Evolutionary conservation across 176 grass and related monocot species (phyloP).

Genomic region (Bonia amplexicaulis): DNA sequence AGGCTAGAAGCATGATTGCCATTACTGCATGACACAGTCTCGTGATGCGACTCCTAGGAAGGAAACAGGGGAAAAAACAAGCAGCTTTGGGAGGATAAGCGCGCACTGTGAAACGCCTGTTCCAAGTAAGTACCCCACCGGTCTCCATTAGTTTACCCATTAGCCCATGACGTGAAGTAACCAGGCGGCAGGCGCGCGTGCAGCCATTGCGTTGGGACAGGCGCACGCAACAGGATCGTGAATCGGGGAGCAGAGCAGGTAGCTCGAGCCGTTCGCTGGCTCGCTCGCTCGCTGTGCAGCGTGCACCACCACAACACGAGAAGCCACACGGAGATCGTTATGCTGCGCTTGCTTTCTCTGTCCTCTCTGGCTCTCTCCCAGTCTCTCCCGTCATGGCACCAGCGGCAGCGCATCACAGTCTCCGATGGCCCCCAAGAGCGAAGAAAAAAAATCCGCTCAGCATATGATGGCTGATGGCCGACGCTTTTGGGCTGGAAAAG

Average conservation of each 20-base stretch:
- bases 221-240: background rate
- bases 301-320: background rate
- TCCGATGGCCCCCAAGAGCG: background rate
- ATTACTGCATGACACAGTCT: background rate
- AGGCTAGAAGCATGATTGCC: background rate
- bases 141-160: constrained; percentile 1
- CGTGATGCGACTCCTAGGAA: background rate
- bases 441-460: background rate
- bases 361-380: background rate
- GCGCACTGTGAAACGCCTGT: background rate
- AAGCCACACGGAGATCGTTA: constrained; percentile 5
- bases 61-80: background rate
- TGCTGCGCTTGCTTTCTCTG: background rate
- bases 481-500: background rate
- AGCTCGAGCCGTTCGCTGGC: constrained; percentile 26
- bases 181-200: background rate
- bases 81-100: background rate
- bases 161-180: background rate
- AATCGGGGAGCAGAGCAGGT: background rate
- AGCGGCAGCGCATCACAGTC: constrained; percentile 14
- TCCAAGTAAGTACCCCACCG: background rate
- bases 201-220: background rate
- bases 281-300: background rate
- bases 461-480: background rate
- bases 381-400: background rate